Evolutionary conservation across 78 protist genomes (phyloP).

Genomic region (Dictyostelium purpureum): DNA sequence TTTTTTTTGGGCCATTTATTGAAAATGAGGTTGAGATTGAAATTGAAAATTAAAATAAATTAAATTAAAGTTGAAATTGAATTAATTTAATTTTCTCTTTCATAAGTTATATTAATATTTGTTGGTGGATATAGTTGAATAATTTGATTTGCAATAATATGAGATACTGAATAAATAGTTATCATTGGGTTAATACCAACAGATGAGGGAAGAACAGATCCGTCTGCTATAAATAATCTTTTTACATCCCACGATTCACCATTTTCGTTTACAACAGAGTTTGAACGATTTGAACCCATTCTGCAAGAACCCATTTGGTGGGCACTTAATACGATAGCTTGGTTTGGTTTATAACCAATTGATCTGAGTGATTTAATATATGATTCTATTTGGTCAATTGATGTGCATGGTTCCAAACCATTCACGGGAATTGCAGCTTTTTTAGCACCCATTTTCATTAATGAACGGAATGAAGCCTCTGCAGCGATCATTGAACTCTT

Average conservation of each 20-base stretch:
- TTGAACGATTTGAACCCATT: conserved; percentile 61
- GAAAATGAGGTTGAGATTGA: no score
- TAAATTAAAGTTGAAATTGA: no score
- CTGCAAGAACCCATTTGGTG: conserved; percentile 85
- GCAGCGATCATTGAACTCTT: not conserved
- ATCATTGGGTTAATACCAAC: conserved; percentile 85
- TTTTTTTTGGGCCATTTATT: no score
- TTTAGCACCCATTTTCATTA: conserved; percentile 7
- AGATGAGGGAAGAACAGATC: conserved; percentile 68
- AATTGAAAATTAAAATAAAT: no score
- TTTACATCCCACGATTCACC: conserved; percentile 76
- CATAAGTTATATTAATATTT: not conserved
- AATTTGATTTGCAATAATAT: conserved; percentile 57
- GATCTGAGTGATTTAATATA: conserved; percentile 5
- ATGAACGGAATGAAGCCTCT: conserved; percentile 27
- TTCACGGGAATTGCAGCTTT: conserved; percentile 4
- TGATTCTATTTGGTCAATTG: not conserved
- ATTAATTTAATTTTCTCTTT: not conserved
- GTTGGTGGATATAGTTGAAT: conserved; percentile 39
- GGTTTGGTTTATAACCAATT: conserved; percentile 17
- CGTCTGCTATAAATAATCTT: conserved; percentile 72
- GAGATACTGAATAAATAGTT: conserved; percentile 39
- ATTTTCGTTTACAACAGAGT: conserved; percentile 61
- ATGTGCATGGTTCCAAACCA: not conserved
- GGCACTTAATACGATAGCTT: conserved; percentile 34